Base-by-base conservation (phyloP, 768 basidiomycete species). In the Suillus paluster region DNA sequence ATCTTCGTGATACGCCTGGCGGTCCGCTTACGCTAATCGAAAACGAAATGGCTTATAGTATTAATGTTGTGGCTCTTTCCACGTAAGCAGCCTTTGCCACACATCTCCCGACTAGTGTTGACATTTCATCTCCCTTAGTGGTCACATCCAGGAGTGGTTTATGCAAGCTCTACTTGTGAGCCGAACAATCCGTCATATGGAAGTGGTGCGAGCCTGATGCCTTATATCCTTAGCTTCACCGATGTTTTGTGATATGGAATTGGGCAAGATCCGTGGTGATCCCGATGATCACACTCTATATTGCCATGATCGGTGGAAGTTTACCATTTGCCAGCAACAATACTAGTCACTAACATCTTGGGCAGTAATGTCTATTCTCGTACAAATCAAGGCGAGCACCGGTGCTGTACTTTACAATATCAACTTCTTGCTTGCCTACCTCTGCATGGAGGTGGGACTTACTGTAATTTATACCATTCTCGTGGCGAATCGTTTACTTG, bases 381-480 rank as follows among this genome's bases (percentile, higher is more conserved):
- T 73, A 41, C 64, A 70, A 7, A 65, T 59, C 4, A 58, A 63
- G 62, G 38, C 66, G 9, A 68, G 41, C 11, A 50, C 27, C 2
- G 69, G 65, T 14, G 45, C 62, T 14, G 25, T 65, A 36, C 68
- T 68, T 58, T 70, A 70, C 50, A 61, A 73, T 54, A 55, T 73
- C 54, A 59, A 66, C 57, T 56, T 64, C n/a, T 60, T 70, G 48
- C 41, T 75, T 11, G 65, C 65, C 1, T 79, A 77, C 58, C 70
- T 71, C 46, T 70, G 60, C 39, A 63, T 77, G 19, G 65, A 75
- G 17, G 58, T 78, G 7, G 69, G 68, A 17, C 57, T 75, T 33
- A 78, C 73, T 48, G 39, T 79, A 42, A n/a, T 74, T 25, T 67
- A 74, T 39, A 75, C 78, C 0, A 15, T 73, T 33, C 65, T 76